Percentiles rank a stretch among this genome's conserved stretches.
Conservation (phyloP, 2,329 filamentous ascomycete genomes). For the Grosmannia penicillata region DNA sequence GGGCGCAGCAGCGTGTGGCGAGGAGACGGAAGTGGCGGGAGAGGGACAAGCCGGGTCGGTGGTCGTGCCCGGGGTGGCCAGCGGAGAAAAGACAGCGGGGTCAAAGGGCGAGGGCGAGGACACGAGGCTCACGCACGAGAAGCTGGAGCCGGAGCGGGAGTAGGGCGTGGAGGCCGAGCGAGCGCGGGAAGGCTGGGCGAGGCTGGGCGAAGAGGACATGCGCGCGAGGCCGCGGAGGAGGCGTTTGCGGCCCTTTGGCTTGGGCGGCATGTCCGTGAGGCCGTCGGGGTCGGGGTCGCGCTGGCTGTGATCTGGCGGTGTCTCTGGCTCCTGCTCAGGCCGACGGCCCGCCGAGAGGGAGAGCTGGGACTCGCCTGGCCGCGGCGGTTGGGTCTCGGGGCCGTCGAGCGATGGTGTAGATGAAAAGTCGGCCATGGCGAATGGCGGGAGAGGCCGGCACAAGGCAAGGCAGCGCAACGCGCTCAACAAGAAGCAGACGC, state of each 20-base stretch:
- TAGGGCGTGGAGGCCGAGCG: slow-evolving; percentile 57
- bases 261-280: slow-evolving; percentile 7
- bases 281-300: slow-evolving; percentile 2
- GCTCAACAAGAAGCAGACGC: too few species aligned
- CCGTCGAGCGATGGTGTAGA: too few species aligned
- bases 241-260: slow-evolving; percentile 43
- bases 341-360: too few species aligned
- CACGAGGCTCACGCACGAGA: slow-evolving; percentile 41
- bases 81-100: too few species aligned
- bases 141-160: slow-evolving; percentile 28
- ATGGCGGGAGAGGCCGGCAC: too few species aligned
- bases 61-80: slow-evolving; percentile 11
- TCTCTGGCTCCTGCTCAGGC: slow-evolving; percentile 5
- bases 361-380: too few species aligned
- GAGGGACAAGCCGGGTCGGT: slow-evolving; percentile 7
- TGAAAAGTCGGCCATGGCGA: too few species aligned
- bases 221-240: slow-evolving; percentile 62
- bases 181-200: slow-evolving; percentile 47
- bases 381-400: too few species aligned
- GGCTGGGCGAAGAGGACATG: slow-evolving; percentile 66
- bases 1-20: too few species aligned
- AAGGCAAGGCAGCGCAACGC: too few species aligned
- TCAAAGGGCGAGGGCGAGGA: slow-evolving; percentile 26
- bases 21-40: slow-evolving; percentile 18
- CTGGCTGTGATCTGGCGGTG: background rate